Base-by-base conservation (phyloP, 2,329 filamentous ascomycete species). In the Corniculantispora saksenae region DNA sequence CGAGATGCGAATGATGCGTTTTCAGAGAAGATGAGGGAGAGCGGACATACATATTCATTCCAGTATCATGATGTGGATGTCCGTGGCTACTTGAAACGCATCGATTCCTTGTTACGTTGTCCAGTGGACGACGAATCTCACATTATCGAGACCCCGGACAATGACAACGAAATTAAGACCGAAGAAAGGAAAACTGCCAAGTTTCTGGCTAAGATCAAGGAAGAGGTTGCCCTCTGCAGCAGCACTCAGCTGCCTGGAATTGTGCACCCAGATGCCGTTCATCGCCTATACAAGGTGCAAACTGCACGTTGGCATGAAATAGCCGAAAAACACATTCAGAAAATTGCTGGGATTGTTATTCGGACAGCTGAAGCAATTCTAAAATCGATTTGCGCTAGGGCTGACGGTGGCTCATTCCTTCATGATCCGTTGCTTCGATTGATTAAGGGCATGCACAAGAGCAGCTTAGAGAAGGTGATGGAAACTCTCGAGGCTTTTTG, bases 161-260 rank as follows among this genome's bases (percentile, higher is more conserved):
- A 6, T 32, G 32, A 32, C 5, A 10, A 32, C 5, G 32, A 48
- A 12, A 43, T 35, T 21, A 32, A 43, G 4, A 4, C 15, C 3
- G 21, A 57, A 6, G n/a, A 57, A 48, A 23, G 40, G 19, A 38
- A 32, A 19, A 25, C n/a, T 15, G 43, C 25, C 19, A n/a, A 21
- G 17, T 5, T 25, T 23, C 12, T 62, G 35, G 19, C 12, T 43
- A 15, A 12, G 32, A 64, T 64, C 19, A 65, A 67, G 2, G 48
- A 57, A 1, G 69, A 75, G 29, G 69, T 79, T 4, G 25, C 43
- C 0, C 61, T 67, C 0, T 76, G 74, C 38, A 71, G 74, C 35
- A 72, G 71, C 1, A 73, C 69, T 17, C 71, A 76, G 9, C 73
- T 79, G 0, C 71, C 73, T 0, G 76, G 76, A 0, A 66, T 79